phyloP scores from a whole-genome alignment of 371 early-diverging fungal species.

The Actinomortierella wolfii region DNA sequence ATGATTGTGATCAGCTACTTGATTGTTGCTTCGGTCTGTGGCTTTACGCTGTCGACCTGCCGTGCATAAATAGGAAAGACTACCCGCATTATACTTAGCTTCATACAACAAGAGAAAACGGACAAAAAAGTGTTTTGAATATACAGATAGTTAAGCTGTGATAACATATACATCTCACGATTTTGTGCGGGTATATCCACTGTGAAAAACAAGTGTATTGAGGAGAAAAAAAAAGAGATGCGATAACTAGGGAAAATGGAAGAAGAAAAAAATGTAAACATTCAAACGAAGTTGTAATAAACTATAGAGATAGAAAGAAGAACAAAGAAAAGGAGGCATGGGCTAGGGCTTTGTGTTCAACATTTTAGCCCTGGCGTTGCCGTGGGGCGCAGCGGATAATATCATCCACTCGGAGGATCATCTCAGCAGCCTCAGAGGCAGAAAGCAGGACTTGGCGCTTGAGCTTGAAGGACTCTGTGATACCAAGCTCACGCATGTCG shows the following conservation, averaged over 20 bases:
- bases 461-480: constrained; percentile 98
- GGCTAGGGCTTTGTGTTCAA: background rate
- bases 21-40: constrained; percentile 73
- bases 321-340: background rate
- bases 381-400: constrained; percentile 97
- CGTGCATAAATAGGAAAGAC: constrained; percentile 8
- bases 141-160: background rate
- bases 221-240: background rate
- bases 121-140: background rate
- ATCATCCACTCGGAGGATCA: constrained; percentile 99
- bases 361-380: constrained; percentile 13
- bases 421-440: constrained; percentile 99
- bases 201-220: no score
- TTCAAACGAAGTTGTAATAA: background rate
- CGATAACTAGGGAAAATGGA: background rate
- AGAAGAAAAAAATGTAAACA: no score
- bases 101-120: background rate
- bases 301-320: background rate
- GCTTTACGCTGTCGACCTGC: constrained; percentile 62
- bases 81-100: no score
- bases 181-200: no score
- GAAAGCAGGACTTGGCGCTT: constrained; percentile 97
- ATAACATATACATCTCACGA: background rate
- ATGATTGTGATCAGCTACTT: constrained; percentile 71
- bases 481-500: constrained; percentile 88